These are phyloP conservation scores for Globisporangium rhizosaccharum DNA, from an alignment of 352 stramenopile species.

Conservation along the genomic window DNA sequence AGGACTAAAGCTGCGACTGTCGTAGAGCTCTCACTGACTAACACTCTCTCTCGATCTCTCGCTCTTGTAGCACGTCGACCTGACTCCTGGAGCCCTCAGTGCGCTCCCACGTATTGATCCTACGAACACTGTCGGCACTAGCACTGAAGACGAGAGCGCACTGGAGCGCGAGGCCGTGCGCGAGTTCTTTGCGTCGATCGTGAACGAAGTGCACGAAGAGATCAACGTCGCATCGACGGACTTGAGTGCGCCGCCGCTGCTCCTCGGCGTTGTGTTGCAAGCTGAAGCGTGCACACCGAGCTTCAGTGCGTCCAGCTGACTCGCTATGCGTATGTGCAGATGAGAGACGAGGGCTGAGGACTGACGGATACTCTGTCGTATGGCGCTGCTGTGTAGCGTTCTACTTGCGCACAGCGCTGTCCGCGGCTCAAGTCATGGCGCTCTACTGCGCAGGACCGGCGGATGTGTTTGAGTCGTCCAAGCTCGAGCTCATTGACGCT, in stretches of 20 bases:
- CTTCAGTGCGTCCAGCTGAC: constrained; percentile 40
- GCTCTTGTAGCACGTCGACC: constrained; percentile 17
- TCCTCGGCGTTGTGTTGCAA: constrained; percentile 73
- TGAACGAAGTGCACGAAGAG: constrained; percentile 72
- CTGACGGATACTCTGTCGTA: neutral
- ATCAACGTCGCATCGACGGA: constrained; percentile 49
- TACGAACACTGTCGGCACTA: constrained; percentile 10
- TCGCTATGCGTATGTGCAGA: neutral
- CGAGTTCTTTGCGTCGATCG: constrained; percentile 71
- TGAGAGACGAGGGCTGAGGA: neutral
- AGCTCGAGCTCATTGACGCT: constrained; percentile 37
- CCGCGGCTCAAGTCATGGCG: constrained; percentile 27
- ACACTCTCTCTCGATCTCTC: no score
- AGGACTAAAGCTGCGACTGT: no score
- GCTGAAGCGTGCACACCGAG: constrained; percentile 65
- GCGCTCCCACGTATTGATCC: neutral
- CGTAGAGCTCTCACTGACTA: no score
- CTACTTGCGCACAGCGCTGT: constrained; percentile 34
- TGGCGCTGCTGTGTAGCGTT: constrained; percentile 34
- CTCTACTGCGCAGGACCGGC: constrained; percentile 37
- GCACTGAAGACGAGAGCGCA: constrained; percentile 2
- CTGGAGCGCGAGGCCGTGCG: constrained; percentile 26
- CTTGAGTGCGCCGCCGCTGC: constrained; percentile 36
- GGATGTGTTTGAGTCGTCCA: constrained; percentile 58
- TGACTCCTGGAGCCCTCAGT: constrained; percentile 27